Evolutionary conservation across 2,329 filamentous ascomycete species (phyloP), one percentile per base, ranked within the genome.

Genomic region (Beauveria medogensis): DNA sequence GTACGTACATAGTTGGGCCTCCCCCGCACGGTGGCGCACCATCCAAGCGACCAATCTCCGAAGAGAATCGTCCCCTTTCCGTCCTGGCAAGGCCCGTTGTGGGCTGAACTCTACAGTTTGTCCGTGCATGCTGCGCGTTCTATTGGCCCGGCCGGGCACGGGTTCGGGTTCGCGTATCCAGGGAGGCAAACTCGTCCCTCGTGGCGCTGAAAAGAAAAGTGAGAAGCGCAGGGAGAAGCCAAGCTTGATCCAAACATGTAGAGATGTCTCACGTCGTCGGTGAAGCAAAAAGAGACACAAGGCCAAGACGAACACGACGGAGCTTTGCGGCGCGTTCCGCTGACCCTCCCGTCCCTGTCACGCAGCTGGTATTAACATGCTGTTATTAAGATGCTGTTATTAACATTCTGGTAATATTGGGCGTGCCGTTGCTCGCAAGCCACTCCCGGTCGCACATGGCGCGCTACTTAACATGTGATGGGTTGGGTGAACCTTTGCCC

Each of bases 41-140:
- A 59, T n/a, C 24, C 47, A 24, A 34, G 24, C 44, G 37, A 44
- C 56, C 56, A 59, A 59, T 59, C 56, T 59, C 48, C 20, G 56
- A 18, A 37, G 47, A 59, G 56, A 52, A 52, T 37, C 18, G 40
- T n/a, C 20, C 56, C 10, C 43, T 58, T 43, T 12, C 56, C 48
- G 56, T 51, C 24, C 46, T 41, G 24, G 44, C 55, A 50, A 37
- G 55, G 55, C 30, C 55, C 47, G 47, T 24, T 44, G 37, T 44
- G 48, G 56, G 47, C 56, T 59, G 47, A 59, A 52, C 55, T 40
- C 22, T 28, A 22, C 44, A 16, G 44, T n/a, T 50, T 18, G 16
- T 14, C 46, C 30, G 20, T 12, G 46, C 55, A 57, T 28, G 9
- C 12, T 41, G 20, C 28, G 7, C 55, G 18, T 30, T 34, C 43